Base-by-base conservation (phyloP, 2,329 filamentous ascomycete species). In the Diaporthe ilicicola region DNA sequence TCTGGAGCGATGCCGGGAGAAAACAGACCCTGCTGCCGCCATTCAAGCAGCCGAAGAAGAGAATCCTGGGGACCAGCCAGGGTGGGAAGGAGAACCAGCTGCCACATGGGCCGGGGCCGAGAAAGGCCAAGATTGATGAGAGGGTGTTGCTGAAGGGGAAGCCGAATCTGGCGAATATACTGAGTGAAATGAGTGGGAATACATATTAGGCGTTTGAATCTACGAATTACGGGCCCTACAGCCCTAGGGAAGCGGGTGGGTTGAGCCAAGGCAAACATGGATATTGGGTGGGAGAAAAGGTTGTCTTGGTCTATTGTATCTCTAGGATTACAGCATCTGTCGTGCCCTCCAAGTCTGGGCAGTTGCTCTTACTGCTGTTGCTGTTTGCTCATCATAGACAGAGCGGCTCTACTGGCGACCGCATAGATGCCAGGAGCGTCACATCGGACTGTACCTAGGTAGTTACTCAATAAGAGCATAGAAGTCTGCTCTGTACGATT, bases 151-250 rank as follows among this genome's bases (percentile, higher is more conserved):
- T 94, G 74, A 90, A 89, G 71, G 89, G 88, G 44, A 90, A 90
- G 76, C 88, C 90, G 44, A 86, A 97, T 69, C 85, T 95, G 77
- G 88, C 89, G 78, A 92, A 95, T 84, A 90, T 97, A 74, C 84
- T 94, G 76, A 94, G 96, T 81, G 93, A 94, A 74, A 84, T 90
- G 82, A 86, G 78, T 74, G 79, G 77, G 59, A 79, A 78, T 37
- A 73, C 67, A 32, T 75, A 73, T 62, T 76, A 74, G 62, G 65
- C 34, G 44, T 61, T 69, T 50, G 56, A 27, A n/a, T 42, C 22
- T n/a, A 24, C 13, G 15, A 24, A 19, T 12, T 32, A 68, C 17
- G 15, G n/a, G 22, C 59, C 24, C 13, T 48, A 39, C 37, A 9
- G 56, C 2, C 12, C 27, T n/a, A 7, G 9, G 29, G 46, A n/a